Conservation (phyloP, 2,329 filamentous ascomycete species). For the Fusarium sp. region DNA sequence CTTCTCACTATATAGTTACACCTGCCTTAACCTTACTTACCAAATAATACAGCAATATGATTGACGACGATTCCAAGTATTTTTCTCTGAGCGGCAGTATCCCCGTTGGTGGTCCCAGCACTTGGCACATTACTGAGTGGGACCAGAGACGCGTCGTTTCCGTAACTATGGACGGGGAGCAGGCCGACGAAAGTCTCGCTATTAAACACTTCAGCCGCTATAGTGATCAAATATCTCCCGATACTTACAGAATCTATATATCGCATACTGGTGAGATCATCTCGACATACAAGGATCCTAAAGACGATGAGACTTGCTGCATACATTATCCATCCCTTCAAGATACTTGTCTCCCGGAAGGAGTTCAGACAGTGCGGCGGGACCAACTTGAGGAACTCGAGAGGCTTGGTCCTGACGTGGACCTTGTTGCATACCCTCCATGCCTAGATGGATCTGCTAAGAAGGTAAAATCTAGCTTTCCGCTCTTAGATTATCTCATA, state of each 20-base stretch:
- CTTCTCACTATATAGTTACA: neutral
- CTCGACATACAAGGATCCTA: slow-evolving; percentile 37
- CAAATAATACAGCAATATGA: neutral
- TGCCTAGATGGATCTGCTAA: rapidly evolving
- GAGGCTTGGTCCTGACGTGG: slow-evolving; percentile 46
- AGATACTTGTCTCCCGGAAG: slow-evolving; percentile 30
- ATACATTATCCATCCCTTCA: slow-evolving; percentile 47
- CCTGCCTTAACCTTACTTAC: neutral
- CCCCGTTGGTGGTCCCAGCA: slow-evolving; percentile 44
- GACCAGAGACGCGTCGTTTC: slow-evolving; percentile 49
- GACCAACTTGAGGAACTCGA: slow-evolving; percentile 48
- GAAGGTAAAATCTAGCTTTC: neutral
- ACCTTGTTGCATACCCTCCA: slow-evolving; percentile 35
- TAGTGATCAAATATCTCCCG: slow-evolving; percentile 22
- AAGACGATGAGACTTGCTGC: slow-evolving; percentile 48
- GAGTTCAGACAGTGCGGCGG: slow-evolving; percentile 37
- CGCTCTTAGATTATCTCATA: neutral
- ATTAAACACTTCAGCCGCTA: slow-evolving; percentile 44
- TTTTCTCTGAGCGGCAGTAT: slow-evolving; percentile 9
- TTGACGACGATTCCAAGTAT: neutral
- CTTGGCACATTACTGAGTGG: slow-evolving; percentile 49
- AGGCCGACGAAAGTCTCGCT: slow-evolving; percentile 45
- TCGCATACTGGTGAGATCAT: slow-evolving; percentile 44
- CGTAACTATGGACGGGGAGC: slow-evolving; percentile 49
- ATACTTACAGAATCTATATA: slow-evolving; percentile 43